Conservation (phyloP, 768 basidiomycete species). For the Mycena floridula region DNA sequence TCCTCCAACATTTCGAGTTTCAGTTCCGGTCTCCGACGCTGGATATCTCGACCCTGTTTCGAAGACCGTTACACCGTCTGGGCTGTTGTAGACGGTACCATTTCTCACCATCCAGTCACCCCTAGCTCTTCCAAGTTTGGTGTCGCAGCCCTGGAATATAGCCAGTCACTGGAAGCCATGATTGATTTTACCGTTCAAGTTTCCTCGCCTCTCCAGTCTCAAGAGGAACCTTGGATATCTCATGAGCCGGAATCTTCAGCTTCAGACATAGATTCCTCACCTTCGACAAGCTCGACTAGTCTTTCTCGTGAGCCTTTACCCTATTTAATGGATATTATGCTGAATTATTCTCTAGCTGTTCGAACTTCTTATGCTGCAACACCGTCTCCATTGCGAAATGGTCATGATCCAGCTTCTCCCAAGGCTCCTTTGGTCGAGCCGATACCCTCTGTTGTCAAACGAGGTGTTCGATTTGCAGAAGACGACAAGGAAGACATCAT, state of each 20-base stretch:
- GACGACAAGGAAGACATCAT: constrained; percentile 63
- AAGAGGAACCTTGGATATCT: constrained; percentile 1
- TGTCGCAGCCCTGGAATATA: constrained; percentile 69
- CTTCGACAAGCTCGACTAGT: constrained; percentile 3
- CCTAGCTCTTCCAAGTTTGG: constrained; percentile 48
- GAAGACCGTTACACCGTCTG: constrained; percentile 64
- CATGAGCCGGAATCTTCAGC: constrained; percentile 2
- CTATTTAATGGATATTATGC: too few relatives aligned
- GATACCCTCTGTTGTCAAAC: constrained; percentile 37
- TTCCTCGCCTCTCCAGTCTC: not conserved
- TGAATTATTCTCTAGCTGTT: constrained; percentile 16
- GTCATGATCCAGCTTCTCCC: constrained; percentile 20
- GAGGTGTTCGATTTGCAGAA: constrained; percentile 62
- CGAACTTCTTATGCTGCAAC: constrained; percentile 28
- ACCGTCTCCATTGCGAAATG: constrained; percentile 46
- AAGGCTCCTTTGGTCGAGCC: constrained; percentile 6
- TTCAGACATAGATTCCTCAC: constrained; percentile 7
- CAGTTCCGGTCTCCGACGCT: constrained; percentile 57
- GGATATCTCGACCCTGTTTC: constrained; percentile 70
- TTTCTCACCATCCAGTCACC: constrained; percentile 34
- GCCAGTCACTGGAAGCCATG: constrained; percentile 59
- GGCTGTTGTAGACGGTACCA: constrained; percentile 31
- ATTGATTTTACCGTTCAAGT: constrained; percentile 38
- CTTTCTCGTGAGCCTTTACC: constrained; percentile 8
- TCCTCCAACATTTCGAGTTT: constrained; percentile 24